Conservation (phyloP, 2,329 filamentous ascomycete species). For the Colletotrichum euphorbiae region DNA sequence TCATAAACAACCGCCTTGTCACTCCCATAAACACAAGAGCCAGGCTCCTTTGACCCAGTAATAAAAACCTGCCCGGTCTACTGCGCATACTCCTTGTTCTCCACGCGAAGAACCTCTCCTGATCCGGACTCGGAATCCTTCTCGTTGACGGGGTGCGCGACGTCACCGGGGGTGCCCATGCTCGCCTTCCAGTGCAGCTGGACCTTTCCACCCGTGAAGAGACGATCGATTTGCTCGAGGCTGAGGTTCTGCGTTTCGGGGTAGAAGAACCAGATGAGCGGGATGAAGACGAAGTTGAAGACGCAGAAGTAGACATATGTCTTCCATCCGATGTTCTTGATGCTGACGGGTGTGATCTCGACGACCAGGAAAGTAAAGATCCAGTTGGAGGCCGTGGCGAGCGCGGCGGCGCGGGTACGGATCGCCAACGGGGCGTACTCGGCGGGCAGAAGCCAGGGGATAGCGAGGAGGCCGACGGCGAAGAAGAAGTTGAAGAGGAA, state of each 20-base stretch:
- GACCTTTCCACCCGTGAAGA: conserved; percentile 50
- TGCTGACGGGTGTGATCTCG: conserved; percentile 52
- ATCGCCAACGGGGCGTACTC: conserved; percentile 57
- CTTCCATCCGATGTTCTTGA: conserved; percentile 51
- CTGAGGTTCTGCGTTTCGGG: conserved; percentile 60
- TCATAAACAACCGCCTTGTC: background rate
- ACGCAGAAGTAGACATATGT: conserved; percentile 54
- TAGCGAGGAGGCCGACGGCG: conserved; percentile 54
- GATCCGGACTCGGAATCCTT: conserved; percentile 35
- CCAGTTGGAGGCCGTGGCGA: conserved; percentile 54
- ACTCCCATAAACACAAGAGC: no score
- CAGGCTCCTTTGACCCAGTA: background rate
- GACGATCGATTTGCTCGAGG: conserved; percentile 61
- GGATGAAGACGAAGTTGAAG: conserved; percentile 53
- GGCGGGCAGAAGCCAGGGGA: conserved; percentile 55
- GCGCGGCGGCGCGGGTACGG: conserved; percentile 51
- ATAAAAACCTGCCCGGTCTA: no score
- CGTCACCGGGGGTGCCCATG: conserved; percentile 48
- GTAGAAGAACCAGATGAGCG: conserved; percentile 61
- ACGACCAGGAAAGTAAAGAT: conserved; percentile 52
- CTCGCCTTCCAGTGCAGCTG: conserved; percentile 48
- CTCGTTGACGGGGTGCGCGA: conserved; percentile 5
- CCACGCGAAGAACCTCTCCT: conserved; percentile 33
- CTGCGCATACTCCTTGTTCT: conserved; percentile 22
- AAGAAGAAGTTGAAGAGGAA: conserved; percentile 59